phyloP scores from a whole-genome alignment of 2,329 filamentous ascomycete species.

The Bipolaris zeicola region DNA sequence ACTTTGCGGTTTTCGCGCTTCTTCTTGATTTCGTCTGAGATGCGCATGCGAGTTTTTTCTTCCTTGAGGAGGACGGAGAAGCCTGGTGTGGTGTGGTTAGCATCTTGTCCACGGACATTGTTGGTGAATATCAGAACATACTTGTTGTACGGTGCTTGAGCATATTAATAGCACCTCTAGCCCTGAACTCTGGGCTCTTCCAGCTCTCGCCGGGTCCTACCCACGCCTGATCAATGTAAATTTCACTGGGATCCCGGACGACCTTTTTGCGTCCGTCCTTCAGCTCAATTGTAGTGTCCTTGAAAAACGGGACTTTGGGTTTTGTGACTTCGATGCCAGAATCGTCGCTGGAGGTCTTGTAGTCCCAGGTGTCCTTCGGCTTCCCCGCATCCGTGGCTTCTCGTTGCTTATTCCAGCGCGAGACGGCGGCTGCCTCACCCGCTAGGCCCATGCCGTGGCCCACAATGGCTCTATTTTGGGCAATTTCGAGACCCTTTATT shows the following conservation, averaged over 20 bases:
- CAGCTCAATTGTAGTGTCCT: slow-evolving; percentile 67
- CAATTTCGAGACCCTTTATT: slow-evolving; percentile 76
- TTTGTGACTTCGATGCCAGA: slow-evolving; percentile 5
- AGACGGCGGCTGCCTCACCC: slow-evolving; percentile 23
- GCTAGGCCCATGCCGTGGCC: slow-evolving; percentile 82
- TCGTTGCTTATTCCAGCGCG: slow-evolving; percentile 29
- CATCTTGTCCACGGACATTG: slow-evolving; percentile 29
- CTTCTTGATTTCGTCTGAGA: slow-evolving; percentile 76
- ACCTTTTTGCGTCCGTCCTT: slow-evolving; percentile 76
- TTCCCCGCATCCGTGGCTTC: slow-evolving; percentile 18
- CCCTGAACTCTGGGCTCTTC: slow-evolving; percentile 70
- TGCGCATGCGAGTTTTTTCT: slow-evolving; percentile 83
- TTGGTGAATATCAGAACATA: slow-evolving; percentile 53
- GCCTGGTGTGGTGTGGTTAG: slow-evolving; percentile 53
- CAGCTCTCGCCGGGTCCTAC: slow-evolving; percentile 69
- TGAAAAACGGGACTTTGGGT: slow-evolving; percentile 19
- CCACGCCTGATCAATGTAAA: slow-evolving; percentile 94
- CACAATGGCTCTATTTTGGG: slow-evolving; percentile 79
- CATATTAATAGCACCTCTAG: slow-evolving; percentile 71
- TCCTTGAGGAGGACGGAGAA: slow-evolving; percentile 88
- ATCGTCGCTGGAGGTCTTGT: slow-evolving; percentile 19
- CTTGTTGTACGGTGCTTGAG: slow-evolving; percentile 75
- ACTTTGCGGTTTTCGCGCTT: slow-evolving; percentile 77
- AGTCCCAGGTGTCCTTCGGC: slow-evolving; percentile 17
- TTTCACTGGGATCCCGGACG: slow-evolving; percentile 74